Base-by-base conservation (phyloP, 805 yeast species). In the Lipomyces yamanashiensis region DNA sequence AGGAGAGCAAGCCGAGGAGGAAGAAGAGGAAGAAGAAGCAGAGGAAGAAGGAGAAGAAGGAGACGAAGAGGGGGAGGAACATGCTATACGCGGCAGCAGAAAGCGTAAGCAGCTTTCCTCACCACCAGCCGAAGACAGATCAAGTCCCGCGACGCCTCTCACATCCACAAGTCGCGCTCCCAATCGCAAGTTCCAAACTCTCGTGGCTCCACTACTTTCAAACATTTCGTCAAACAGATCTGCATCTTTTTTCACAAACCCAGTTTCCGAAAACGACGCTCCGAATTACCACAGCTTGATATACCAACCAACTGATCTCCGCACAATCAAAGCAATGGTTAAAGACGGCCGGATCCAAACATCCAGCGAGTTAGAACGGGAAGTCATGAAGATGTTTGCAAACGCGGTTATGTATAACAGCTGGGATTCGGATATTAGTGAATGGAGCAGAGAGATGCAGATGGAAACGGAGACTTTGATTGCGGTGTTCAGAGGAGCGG, bases 341-440 rank as follows among this genome's bases (percentile, higher is more conserved):
- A 85, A 85, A 66, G 85, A 84, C 56, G 87, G 86, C 0, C 79
- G 81, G 59, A 82, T 89, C 48, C 79, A 81, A 41, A 73, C 74
- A 17, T 74, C 77, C 10, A 78, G 73, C 23, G 85, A 87, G 62
- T 77, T 90, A 23, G 90, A 89, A 68, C 78, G 88, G 56, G 90
- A 87, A 66, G 78, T 90, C 50, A 81, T 87, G 77, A 78, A 87
- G 63, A 88, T 90, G 95, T 88, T 87, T 76, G 88, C 93, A 57
- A 90, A 90, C 74, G 90, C 93, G 17, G 82, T 89, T 17, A 90
- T 90, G 95, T 90, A 86, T 76, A 89, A 90, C 74, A 83, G 83
- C 69, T 80, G 84, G 65, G 85, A 82, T 64, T 83, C 86, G 34
- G 90, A 87, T 59, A 80, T 88, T 64, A 84, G 83, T 49, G 74